Evolutionary conservation across 495 filamentous ascomycete species (phyloP).

Genomic region (Tetracladium setigerum): DNA sequence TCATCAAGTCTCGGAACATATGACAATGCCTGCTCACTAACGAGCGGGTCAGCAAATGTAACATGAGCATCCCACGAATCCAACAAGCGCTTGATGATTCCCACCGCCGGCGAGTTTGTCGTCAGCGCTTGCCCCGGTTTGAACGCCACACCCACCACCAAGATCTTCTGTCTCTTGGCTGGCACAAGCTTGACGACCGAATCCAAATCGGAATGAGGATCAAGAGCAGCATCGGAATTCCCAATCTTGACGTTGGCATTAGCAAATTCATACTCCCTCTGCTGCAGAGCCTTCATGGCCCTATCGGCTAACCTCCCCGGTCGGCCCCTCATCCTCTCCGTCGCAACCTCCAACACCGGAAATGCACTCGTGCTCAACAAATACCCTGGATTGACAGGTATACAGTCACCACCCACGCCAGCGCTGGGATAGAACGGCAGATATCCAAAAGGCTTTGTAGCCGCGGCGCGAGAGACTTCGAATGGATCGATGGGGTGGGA

Average conservation of each 20-base stretch:
- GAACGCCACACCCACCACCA: slow-evolving; percentile 30
- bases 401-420: slow-evolving; percentile 34
- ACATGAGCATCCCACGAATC: slow-evolving; percentile 20
- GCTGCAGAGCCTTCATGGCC: too few species aligned
- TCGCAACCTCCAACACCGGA: slow-evolving; percentile 26
- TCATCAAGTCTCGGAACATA: slow-evolving; percentile 18
- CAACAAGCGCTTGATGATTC: slow-evolving; percentile 19
- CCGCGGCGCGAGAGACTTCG: slow-evolving; percentile 29
- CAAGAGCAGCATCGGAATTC: too few species aligned
- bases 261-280: too few species aligned
- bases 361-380: slow-evolving; percentile 27
- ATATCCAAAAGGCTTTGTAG: slow-evolving; percentile 34
- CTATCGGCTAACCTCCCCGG: slow-evolving; percentile 15
- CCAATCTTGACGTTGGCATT: too few species aligned
- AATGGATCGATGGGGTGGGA: slow-evolving; percentile 28
- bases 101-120: slow-evolving; percentile 25
- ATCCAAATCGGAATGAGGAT: neutral
- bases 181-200: neutral
- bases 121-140: slow-evolving; percentile 26
- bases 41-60: slow-evolving; percentile 27
- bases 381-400: slow-evolving; percentile 33
- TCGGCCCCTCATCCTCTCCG: slow-evolving; percentile 25
- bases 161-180: too few species aligned
- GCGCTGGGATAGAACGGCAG: slow-evolving; percentile 26
- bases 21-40: slow-evolving; percentile 22